A percentile compares a stretch with the other conserved stretches of the same genome.
Conservation (phyloP, 352 stramenopile species). For the Phytophthora kernoviae region DNA sequence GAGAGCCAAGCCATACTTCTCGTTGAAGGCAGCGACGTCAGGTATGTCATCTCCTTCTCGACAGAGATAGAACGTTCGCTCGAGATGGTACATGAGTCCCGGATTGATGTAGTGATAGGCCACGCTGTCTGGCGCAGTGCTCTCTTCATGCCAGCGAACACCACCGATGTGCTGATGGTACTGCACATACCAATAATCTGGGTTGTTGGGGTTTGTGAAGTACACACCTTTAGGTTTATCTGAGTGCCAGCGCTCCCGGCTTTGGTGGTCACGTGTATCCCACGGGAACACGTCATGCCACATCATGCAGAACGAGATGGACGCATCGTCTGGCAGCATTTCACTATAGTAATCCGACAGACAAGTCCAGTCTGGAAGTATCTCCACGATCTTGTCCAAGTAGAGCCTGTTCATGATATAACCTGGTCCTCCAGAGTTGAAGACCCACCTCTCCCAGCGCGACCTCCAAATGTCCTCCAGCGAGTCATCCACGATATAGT, state of each 20-base stretch:
- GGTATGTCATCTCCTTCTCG: conserved; percentile 51
- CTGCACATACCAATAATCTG: conserved; percentile 72
- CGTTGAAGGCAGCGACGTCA: conserved; percentile 58
- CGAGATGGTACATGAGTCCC: conserved; percentile 78
- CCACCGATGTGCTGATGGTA: conserved; percentile 78
- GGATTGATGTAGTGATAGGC: conserved; percentile 82
- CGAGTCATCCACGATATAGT: conserved; percentile 75
- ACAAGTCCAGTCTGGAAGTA: conserved; percentile 58
- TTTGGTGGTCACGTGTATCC: conserved; percentile 69
- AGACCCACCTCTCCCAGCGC: conserved; percentile 76
- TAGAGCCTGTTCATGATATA: conserved; percentile 84
- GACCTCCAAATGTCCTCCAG: conserved; percentile 59
- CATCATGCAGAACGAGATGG: conserved; percentile 89
- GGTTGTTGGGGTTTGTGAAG: conserved; percentile 55
- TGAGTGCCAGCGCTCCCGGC: conserved; percentile 80
- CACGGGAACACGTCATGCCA: conserved; percentile 75
- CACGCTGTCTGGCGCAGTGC: conserved; percentile 65
- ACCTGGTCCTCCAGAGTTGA: conserved; percentile 79
- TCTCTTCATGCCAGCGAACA: conserved; percentile 53
- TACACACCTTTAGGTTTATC: conserved; percentile 74
- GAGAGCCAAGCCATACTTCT: conserved; percentile 55
- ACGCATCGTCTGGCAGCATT: conserved; percentile 80
- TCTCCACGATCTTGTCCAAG: conserved; percentile 68
- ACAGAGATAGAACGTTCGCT: conserved; percentile 74
- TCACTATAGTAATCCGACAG: conserved; percentile 67